These are phyloP conservation scores for Penicillium sp. DNA, from an alignment of 2,329 filamentous ascomycete species.

Conservation along the genomic window DNA sequence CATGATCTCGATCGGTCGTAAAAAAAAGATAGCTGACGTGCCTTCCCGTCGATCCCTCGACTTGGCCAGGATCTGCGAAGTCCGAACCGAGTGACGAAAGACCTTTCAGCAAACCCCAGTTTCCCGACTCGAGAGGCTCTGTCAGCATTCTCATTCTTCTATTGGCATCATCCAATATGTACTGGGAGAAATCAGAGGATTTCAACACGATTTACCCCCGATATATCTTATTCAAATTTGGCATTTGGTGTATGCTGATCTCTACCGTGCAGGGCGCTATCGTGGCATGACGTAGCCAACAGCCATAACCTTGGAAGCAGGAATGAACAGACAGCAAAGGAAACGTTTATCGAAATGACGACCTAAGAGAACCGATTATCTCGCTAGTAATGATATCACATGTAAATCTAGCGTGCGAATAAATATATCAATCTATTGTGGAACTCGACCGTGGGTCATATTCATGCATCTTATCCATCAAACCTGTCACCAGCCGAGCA, in stretches of 20 bases:
- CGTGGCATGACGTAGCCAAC: conserved; percentile 8
- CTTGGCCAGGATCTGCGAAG: neutral
- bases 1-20: neutral
- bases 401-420: neutral
- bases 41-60: neutral
- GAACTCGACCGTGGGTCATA: neutral
- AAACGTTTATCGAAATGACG: neutral
- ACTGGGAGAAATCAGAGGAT: neutral
- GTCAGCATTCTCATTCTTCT: too few relatives aligned
- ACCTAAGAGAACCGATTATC: neutral
- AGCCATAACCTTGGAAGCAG: neutral
- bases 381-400: neutral
- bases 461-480: neutral
- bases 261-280: neutral
- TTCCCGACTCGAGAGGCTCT: too few relatives aligned
- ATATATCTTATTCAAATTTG: neutral
- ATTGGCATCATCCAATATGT: neutral
- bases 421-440: neutral
- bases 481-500: neutral
- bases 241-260: neutral
- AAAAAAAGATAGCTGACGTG: neutral
- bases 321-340: neutral
- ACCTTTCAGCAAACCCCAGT: neutral
- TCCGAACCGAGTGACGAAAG: neutral
- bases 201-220: neutral